Evolutionary conservation across 2,329 filamentous ascomycete species (phyloP).

Genomic region (Neonectria magnoliae): DNA sequence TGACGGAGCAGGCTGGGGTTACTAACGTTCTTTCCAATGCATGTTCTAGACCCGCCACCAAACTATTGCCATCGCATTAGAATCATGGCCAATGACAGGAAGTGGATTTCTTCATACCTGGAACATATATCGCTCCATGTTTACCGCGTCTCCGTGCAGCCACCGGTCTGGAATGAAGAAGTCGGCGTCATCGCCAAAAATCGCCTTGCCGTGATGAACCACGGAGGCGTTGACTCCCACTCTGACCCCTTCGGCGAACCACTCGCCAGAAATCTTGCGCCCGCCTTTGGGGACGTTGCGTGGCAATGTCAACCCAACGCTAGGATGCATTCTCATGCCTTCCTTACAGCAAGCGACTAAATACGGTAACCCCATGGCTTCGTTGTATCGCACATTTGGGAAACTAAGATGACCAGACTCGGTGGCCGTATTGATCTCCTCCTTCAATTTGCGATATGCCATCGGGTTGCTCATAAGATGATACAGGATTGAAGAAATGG

Average conservation of each 20-base stretch:
- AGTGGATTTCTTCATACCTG: neutral
- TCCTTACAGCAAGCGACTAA: conserved; percentile 12
- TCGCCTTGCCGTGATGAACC: conserved; percentile 10
- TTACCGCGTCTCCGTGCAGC: conserved; percentile 1
- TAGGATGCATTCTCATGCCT: conserved; percentile 13
- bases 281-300: neutral
- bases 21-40: conserved; percentile 17
- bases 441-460: neutral
- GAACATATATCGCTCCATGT: conserved; percentile 17
- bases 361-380: conserved; percentile 1
- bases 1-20: too few relatives aligned
- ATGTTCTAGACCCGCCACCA: conserved; percentile 18
- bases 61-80: conserved; percentile 1
- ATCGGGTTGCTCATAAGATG: neutral
- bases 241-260: neutral
- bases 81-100: neutral
- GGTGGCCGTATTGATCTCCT: neutral
- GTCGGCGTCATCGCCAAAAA: conserved; percentile 21
- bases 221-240: conserved; percentile 20
- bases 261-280: neutral
- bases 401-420: neutral
- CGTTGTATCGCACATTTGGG: neutral
- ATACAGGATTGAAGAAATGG: neutral
- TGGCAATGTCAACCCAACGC: conserved; percentile 2
- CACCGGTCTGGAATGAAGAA: conserved; percentile 19